Base-by-base conservation (phyloP, 495 filamentous ascomycete genomes). In the Aspergillus ostianus region DNA sequence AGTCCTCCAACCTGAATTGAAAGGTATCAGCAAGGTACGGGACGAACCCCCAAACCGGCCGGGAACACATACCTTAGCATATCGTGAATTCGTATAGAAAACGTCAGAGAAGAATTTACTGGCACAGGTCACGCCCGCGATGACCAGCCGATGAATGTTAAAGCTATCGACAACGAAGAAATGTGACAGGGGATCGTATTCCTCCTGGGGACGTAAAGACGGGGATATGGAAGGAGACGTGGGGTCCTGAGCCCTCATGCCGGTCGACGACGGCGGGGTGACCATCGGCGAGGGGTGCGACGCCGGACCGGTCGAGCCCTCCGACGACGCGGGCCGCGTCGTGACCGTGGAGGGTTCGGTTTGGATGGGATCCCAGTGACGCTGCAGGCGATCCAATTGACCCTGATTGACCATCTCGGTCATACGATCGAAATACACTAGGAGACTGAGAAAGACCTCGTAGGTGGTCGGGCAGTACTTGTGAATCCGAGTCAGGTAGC, bases 31-130 rank as follows among this genome's bases (percentile, higher is more conserved):
- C 4, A 26, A 26, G 23, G 23, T 2, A 26, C 23, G 4, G 4
- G 23, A 26, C 23, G 23, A 26, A 4, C 23, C 2, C 23, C 23
- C 23, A 26, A 26, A 26, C 23, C 23, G 4, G 23, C 23, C 23
- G 23, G 23, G 23, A 47, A 53, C 53, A 69, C 80, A 62, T 84
- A 96, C 94, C 89, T 98, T 99, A 61, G 95, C 94, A 72, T 99
- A 99, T 84, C 94, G 82, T 49, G 95, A 98, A 75, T 99, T 99
- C 18, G 94, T 99, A 68, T 98, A 99, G 67, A 99, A 99, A 47
- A 98, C 92, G 78, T 99, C 94, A 4, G 93, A 97, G 73, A 99
- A 99, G 81, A 98, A 99, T 77, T 99, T 99, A 83, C 93, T 97
- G 12, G 95, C 93, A 73, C 95, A 98, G 17, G 94, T 98, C 50